Percentiles rank a stretch among this genome's conserved stretches.
phyloP scores from a whole-genome alignment of 306 rosid species.

The Vigna mungo region DNA sequence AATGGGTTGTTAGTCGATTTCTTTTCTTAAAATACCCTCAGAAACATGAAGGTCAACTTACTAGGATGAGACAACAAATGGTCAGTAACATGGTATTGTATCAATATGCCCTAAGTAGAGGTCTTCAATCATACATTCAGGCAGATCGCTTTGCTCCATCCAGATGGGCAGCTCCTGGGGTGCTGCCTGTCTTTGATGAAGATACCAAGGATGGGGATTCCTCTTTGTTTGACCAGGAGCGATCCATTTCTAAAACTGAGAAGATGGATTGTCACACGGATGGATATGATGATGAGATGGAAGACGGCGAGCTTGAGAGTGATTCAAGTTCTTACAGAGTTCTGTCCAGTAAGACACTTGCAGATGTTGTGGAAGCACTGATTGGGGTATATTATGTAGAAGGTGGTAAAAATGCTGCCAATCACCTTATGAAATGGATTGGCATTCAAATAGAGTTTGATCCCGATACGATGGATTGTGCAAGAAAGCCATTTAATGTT shows the following conservation, averaged over 20 bases:
- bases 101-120: conserved; percentile 82
- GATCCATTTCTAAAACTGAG: conserved; percentile 49
- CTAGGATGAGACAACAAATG: conserved; percentile 99
- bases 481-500: conserved; percentile 60
- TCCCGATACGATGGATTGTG: conserved; percentile 70
- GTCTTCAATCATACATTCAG: conserved; percentile 95
- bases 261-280: conserved; percentile 46
- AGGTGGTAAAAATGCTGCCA: conserved; percentile 90
- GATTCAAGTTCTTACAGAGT: conserved; percentile 96
- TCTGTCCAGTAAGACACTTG: conserved; percentile 98
- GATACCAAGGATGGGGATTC: conserved; percentile 87
- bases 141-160: conserved; percentile 99
- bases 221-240: conserved; percentile 77
- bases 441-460: conserved; percentile 93
- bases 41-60: conserved; percentile 99
- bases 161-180: conserved; percentile 99
- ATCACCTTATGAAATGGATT: conserved; percentile 96
- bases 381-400: conserved; percentile 95
- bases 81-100: conserved; percentile 96
- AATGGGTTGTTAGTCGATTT: conserved; percentile 97
- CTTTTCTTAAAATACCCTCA: conserved; percentile 95
- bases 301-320: conserved; percentile 93
- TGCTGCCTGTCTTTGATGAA: conserved; percentile 92
- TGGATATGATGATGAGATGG: conserved; percentile 75
- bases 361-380: conserved; percentile 97